Conservation (phyloP, 345 rosid genomes). For the Arabidopsis suecica region DNA sequence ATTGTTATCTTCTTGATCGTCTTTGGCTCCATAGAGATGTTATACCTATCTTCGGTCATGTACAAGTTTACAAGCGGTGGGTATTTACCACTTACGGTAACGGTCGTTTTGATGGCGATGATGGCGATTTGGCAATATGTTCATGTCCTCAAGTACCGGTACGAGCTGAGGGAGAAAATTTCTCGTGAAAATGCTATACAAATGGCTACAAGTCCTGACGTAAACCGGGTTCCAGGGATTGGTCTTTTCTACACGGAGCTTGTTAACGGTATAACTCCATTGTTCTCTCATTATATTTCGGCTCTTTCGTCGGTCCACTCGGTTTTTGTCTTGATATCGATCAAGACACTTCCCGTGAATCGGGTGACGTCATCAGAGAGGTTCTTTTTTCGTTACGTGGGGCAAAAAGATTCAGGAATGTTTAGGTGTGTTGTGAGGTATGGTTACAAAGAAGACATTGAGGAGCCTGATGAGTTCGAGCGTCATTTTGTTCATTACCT, state of each 20-base stretch:
- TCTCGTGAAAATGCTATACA: conserved; percentile 53
- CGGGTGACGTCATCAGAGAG: conserved; percentile 59
- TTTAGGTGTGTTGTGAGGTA: conserved; percentile 79
- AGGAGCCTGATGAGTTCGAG: conserved; percentile 56
- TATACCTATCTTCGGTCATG: conserved; percentile 58
- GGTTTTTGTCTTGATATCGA: conserved; percentile 68
- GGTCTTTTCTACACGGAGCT: conserved; percentile 77
- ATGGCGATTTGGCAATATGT: conserved; percentile 80
- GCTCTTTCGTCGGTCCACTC: conserved; percentile 69
- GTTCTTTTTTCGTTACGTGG: conserved; percentile 69
- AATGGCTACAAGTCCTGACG: conserved; percentile 44
- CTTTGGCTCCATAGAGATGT: conserved; percentile 50
- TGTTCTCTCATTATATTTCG: conserved; percentile 65
- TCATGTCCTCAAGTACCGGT: conserved; percentile 53
- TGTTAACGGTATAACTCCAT: conserved; percentile 79
- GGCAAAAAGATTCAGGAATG: conserved; percentile 63
- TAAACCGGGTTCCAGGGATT: conserved; percentile 66
- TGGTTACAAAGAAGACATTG: conserved; percentile 61
- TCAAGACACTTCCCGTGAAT: conserved; percentile 66
- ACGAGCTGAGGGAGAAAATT: conserved; percentile 65
- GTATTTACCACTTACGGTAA: conserved; percentile 56
- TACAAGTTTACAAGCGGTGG: conserved; percentile 74
- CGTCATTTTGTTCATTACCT: conserved; percentile 53
- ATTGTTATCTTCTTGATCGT: conserved; percentile 48
- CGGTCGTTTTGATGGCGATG: conserved; percentile 49